These are phyloP conservation scores for Aureobasidium musti DNA, from an alignment of 2,329 filamentous ascomycete genomes.

Conservation along the genomic window DNA sequence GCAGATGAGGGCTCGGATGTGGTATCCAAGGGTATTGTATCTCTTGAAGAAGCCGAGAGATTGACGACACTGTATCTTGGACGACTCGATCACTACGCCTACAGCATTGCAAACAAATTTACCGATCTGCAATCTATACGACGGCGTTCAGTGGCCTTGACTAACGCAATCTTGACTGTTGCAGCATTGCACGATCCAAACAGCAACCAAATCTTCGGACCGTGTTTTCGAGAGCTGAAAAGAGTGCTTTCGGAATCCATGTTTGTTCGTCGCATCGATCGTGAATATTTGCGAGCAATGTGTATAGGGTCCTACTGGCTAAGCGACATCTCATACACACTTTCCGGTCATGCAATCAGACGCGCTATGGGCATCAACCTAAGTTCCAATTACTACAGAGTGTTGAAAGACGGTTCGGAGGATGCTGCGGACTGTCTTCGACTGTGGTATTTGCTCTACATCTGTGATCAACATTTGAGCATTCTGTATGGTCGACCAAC, in stretches of 20 bases:
- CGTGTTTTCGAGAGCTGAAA: constrained; percentile 61
- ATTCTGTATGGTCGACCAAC: constrained; percentile 62
- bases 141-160: constrained; percentile 57
- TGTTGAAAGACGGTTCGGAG: constrained; percentile 44
- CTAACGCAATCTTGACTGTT: constrained; percentile 59
- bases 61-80: constrained; percentile 48
- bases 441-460: constrained; percentile 64
- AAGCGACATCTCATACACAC: constrained; percentile 63
- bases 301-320: constrained; percentile 65
- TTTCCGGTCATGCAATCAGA: constrained; percentile 58
- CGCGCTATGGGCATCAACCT: constrained; percentile 50
- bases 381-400: constrained; percentile 46
- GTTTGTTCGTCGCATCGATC: constrained; percentile 56
- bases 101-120: constrained; percentile 52
- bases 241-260: constrained; percentile 59
- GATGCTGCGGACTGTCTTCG: constrained; percentile 57
- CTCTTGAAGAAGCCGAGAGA: constrained; percentile 46
- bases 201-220: constrained; percentile 54
- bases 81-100: constrained; percentile 52
- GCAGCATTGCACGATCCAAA: constrained; percentile 61
- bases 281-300: constrained; percentile 61
- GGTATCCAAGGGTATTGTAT: constrained; percentile 53
- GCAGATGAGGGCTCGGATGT: constrained; percentile 53
- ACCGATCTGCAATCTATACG: constrained; percentile 52
- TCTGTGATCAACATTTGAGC: constrained; percentile 66